Conservation (phyloP, 1,284 basidiomycete species). For the Chondrostereum purpureum region DNA sequence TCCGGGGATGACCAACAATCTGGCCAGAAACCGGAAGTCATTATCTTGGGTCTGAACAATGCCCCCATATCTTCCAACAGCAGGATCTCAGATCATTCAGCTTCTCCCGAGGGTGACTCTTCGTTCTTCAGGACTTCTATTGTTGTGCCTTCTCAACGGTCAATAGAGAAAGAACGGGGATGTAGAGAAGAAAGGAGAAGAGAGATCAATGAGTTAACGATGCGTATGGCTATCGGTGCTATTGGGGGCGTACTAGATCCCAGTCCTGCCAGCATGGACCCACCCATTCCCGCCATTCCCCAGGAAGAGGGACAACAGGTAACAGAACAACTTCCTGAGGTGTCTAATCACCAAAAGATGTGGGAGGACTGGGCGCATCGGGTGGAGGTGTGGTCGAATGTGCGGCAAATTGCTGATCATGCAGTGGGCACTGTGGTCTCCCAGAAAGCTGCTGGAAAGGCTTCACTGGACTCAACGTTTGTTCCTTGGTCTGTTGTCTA, state of each 20-base stretch:
- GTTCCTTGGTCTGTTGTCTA: slow-evolving; percentile 62
- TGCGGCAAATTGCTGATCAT: slow-evolving; percentile 66
- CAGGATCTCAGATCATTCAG: slow-evolving; percentile 7
- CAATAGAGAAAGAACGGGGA: slow-evolving; percentile 46
- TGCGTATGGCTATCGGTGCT: slow-evolving; percentile 71
- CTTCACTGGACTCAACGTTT: slow-evolving; percentile 45
- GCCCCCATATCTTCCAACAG: not conserved
- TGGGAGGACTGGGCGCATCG: slow-evolving; percentile 70
- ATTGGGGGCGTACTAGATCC: slow-evolving; percentile 57
- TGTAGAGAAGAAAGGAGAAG: slow-evolving; percentile 57
- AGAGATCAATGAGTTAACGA: slow-evolving; percentile 72
- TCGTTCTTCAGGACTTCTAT: slow-evolving; percentile 69
- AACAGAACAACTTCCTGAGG: slow-evolving; percentile 4
- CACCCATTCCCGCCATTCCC: slow-evolving; percentile 5
- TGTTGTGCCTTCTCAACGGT: slow-evolving; percentile 61
- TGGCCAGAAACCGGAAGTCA: slow-evolving; percentile 36
- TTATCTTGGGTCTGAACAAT: slow-evolving; percentile 38
- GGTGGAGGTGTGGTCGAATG: slow-evolving; percentile 60
- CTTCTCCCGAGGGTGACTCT: slow-evolving; percentile 23
- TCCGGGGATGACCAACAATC: slow-evolving; percentile 27
- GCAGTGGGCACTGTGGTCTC: slow-evolving; percentile 63
- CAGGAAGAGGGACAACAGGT: slow-evolving; percentile 15
- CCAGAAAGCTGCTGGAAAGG: slow-evolving; percentile 26
- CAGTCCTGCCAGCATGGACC: not conserved
- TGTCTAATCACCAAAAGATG: slow-evolving; percentile 31